Base-by-base conservation (phyloP, 306 rosid genomes). In the Lagenaria siceraria region DNA sequence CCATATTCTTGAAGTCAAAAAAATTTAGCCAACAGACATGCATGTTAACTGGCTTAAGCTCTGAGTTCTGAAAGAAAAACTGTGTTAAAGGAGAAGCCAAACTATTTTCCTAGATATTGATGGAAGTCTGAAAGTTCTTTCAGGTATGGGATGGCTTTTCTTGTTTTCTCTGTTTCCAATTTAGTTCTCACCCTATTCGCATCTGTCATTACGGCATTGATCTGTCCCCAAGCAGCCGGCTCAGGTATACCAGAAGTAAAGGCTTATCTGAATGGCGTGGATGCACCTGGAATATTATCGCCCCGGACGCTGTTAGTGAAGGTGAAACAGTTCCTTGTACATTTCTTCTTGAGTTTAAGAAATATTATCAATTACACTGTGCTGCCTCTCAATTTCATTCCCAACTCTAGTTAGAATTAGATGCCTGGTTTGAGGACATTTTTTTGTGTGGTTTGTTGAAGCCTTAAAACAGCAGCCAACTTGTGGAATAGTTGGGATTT, bases 171-270 rank as follows among this genome's bases (percentile, higher is more conserved):
- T 66, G 64, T 84, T 77, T 90, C 95, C 19, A 95, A 95, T 88
- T 85, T 92, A 82, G 76, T 24, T 75, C 96, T 95, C 66, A 88
- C 97, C 19, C 81, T 92, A 71, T 90, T 95, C 71, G 89, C 99
- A 24, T 78, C 85, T 13, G 24, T 75, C 46, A 77, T 95, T 78
- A 95, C 99, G 78, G 88, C 93, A 59, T 79, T 83, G 54, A 88
- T 95, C 80, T 93, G 97, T 27, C 99, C 97, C 62, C 80, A 86
- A 12, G 99, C 97, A 4, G 78, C 92, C 0, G 99, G 99, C 27
- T 96, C 99, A 12, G 99, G 98, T 60, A 90, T 92, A 84, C 96
- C 98, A 24, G 99, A 96, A 82, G 98, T 96, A 82, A 96, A 96
- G 79, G 99, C 99, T 21, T 96, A 96, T 78, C 83, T 96, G 58